Conservation (phyloP, 495 filamentous ascomycete genomes). For the Aspergillus olivimuriae region DNA sequence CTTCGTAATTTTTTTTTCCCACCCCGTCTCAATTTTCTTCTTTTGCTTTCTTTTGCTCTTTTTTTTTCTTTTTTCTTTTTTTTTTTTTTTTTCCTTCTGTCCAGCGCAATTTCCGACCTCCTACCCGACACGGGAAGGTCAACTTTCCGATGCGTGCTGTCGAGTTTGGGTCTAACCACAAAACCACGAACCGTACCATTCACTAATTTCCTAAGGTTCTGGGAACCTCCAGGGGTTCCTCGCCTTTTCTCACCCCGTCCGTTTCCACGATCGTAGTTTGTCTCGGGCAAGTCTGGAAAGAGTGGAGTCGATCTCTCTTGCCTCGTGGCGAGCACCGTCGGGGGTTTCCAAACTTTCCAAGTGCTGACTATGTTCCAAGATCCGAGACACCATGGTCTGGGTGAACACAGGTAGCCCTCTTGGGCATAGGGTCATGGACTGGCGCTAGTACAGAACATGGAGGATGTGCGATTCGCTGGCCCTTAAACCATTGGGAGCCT, state of each 20-base stretch:
- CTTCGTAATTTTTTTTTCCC: background rate
- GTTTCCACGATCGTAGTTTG: conserved; percentile 7
- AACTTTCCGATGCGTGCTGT: background rate
- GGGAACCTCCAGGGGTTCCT: conserved; percentile 1
- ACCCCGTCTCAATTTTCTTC: background rate
- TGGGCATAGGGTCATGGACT: conserved; percentile 9
- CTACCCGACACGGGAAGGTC: too few relatives aligned
- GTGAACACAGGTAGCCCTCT: conserved; percentile 2
- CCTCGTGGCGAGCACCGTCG: conserved; percentile 19
- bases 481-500: conserved; percentile 12
- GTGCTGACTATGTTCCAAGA: conserved; percentile 7
- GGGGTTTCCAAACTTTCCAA: conserved; percentile 12
- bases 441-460: conserved; percentile 6
- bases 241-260: conserved; percentile 1
- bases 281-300: background rate
- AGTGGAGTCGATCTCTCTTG: conserved; percentile 14
- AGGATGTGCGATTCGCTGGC: conserved; percentile 11
- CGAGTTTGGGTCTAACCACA: background rate
- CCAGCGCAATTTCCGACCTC: too few relatives aligned
- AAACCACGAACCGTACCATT: background rate
- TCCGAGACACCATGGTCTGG: conserved; percentile 9
- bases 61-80: too few relatives aligned
- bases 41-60: too few relatives aligned
- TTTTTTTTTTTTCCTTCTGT: too few relatives aligned
- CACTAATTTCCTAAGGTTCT: too few relatives aligned